These are phyloP conservation scores for Aspergillus brunneoviolaceus DNA, from an alignment of 2,329 filamentous ascomycete species.

Conservation along the genomic window DNA sequence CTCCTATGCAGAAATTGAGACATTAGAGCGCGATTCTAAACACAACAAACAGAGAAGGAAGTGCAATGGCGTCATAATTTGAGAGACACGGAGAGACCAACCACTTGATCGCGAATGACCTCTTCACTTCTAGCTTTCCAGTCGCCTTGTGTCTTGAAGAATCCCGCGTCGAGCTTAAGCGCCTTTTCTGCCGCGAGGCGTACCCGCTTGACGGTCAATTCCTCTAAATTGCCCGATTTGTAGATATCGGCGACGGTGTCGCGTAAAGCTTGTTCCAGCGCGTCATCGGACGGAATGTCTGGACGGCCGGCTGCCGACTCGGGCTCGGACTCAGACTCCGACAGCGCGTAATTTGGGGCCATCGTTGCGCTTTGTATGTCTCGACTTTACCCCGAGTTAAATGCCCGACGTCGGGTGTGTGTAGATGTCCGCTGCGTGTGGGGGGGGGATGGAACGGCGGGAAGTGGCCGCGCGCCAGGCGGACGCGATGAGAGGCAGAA, in stretches of 20 bases:
- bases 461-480: neutral
- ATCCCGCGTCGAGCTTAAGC: conserved; percentile 53
- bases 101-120: conserved; percentile 55
- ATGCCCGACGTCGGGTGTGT: neutral
- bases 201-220: conserved; percentile 59
- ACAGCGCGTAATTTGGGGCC: conserved; percentile 32
- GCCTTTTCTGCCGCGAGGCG: conserved; percentile 53
- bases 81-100: conserved; percentile 28
- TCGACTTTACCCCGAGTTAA: neutral
- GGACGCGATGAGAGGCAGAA: neutral
- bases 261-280: conserved; percentile 40
- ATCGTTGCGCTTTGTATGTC: conserved; percentile 18
- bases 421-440: neutral
- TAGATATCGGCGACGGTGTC: conserved; percentile 39
- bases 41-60: too few species aligned
- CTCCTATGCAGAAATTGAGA: conserved; percentile 25
- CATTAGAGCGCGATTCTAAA: neutral
- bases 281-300: conserved; percentile 31
- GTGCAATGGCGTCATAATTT: neutral
- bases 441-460: neutral
- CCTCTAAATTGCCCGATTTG: conserved; percentile 45
- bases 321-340: conserved; percentile 30
- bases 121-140: conserved; percentile 59
- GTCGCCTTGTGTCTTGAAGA: conserved; percentile 52
- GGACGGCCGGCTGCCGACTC: conserved; percentile 22